Conservation (phyloP, 139 green algal genomes). For the Chlamydomonas incerta region DNA sequence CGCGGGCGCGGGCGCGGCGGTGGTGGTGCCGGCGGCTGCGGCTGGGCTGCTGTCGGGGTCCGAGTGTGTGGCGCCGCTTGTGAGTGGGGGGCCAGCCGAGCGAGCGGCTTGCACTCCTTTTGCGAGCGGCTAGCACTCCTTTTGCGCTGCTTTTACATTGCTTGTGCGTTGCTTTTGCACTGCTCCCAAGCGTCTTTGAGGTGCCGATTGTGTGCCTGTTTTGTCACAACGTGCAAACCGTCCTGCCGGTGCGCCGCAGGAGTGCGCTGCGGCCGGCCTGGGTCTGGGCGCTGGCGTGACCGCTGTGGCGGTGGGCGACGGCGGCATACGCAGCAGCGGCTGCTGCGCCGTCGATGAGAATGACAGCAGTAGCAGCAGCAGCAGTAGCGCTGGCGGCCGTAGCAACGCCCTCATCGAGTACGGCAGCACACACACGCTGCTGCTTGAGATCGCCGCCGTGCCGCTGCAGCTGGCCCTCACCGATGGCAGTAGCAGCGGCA, state of each 20-base stretch:
- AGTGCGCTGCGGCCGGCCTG: not conserved
- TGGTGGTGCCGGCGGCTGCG: too few species aligned
- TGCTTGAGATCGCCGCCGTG: slow-evolving; percentile 28
- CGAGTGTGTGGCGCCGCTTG: not conserved
- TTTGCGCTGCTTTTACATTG: too few species aligned
- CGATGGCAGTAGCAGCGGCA: not conserved
- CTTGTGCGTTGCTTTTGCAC: too few species aligned
- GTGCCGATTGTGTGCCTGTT: too few species aligned
- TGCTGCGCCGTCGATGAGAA: not conserved
- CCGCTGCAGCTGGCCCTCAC: not conserved
- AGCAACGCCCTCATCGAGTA: not conserved
- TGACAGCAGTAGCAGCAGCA: not conserved
- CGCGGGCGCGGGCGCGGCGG: too few species aligned
- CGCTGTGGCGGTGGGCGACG: not conserved
- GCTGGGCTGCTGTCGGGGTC: not conserved
- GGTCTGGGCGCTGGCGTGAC: too few species aligned
- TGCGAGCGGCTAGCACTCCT: too few species aligned
- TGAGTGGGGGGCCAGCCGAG: too few species aligned
- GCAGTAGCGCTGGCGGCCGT: not conserved
- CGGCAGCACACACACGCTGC: not conserved
- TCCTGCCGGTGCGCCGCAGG: too few species aligned
- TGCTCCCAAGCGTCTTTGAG: too few species aligned
- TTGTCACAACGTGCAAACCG: too few species aligned
- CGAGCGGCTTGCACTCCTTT: too few species aligned
- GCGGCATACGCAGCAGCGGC: not conserved